Evolutionary conservation across 306 rosid species (phyloP).

Genomic region (Casuarina glauca): DNA sequence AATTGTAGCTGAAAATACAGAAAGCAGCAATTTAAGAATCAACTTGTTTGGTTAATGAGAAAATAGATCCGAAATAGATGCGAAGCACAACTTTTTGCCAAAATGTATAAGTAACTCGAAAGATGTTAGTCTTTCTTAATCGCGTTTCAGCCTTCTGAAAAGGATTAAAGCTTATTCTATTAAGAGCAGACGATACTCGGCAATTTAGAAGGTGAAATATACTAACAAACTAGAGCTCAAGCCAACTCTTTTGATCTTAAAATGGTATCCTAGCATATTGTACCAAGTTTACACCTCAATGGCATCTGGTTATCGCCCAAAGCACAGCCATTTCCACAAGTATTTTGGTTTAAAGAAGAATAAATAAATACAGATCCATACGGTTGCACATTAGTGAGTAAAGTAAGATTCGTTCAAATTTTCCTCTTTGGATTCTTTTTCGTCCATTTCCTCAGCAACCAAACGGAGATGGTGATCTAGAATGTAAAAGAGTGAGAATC

Average conservation of each 20-base stretch:
- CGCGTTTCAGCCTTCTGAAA: neutral
- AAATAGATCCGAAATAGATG: neutral
- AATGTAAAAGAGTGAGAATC: neutral
- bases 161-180: neutral
- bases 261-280: no score
- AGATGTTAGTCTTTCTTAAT: neutral
- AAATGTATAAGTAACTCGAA: neutral
- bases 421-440: neutral
- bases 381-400: neutral
- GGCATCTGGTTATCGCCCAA: neutral
- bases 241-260: no score
- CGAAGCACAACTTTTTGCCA: neutral
- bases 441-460: neutral
- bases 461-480: neutral
- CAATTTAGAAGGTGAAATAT: no score
- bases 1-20: constrained; percentile 42
- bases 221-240: no score
- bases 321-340: neutral
- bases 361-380: neutral
- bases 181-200: neutral
- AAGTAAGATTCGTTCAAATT: neutral
- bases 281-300: no score
- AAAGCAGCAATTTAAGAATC: neutral
- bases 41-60: neutral
- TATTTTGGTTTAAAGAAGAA: neutral